Base-by-base conservation (phyloP, 2,329 filamentous ascomycete species). In the Tolypocladium tropicale region DNA sequence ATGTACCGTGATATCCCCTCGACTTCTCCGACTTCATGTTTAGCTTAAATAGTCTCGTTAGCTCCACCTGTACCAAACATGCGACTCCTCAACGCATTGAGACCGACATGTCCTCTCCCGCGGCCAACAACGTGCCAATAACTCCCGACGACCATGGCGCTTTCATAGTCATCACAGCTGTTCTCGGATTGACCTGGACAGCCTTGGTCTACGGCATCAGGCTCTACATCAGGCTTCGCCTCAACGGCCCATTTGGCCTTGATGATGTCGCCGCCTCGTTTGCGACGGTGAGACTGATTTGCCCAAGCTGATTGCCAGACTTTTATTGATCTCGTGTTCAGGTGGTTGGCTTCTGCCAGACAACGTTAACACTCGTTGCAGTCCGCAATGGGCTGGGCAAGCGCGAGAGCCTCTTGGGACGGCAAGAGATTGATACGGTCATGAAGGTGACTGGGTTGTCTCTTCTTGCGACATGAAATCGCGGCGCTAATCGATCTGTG, bases 101-200 rank as follows among this genome's bases (percentile, higher is more conserved):
- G 28, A 28, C 16, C 33, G 36, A 23, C 37, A 53, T 53, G 52
- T 43, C 53, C 32, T 50, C 43, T 30, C 4, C 30, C 4, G 21
- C 37, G 52, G 48, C 46, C 9, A 33, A 53, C 53, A 51, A 56
- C 37, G 21, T 57, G 49, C 52, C 32, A 49, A 55, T 57, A 33
- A 56, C 55, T n/a, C 41, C 55, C 32, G 53, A 52, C 32, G 58
- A 61, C 48, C 58, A 60, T 28, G 53, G 55, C 14, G 59, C 58
- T 6, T 55, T 56, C 30, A 60, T 61, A n/a, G 56, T 58, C 56
- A 60, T 61, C 25, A 33, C 56, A 9, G 58, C 55, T 37, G 34
- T 57, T n/a, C 55, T 61, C 18, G 59, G 59, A 18, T 52, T 58
- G 43, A 57, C 43, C 4, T 61, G 59, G 59, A 60, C 56, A n/a